Evolutionary conservation across 768 basidiomycete species (phyloP), one percentile per base, ranked within the genome.

Genomic region (Phylloporus scabripes): DNA sequence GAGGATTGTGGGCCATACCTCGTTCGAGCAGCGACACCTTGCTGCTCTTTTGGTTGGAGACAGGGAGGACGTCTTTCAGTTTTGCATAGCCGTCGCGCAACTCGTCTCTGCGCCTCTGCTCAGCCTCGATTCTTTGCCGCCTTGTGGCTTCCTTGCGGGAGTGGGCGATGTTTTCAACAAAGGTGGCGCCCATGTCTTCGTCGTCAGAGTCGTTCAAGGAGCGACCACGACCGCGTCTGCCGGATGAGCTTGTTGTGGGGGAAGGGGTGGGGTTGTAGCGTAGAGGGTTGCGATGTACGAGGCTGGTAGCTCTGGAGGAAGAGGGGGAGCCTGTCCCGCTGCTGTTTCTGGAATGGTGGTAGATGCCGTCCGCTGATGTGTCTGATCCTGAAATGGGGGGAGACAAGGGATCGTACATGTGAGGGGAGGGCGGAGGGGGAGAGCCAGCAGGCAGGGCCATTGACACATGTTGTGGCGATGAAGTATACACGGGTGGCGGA

Each of bases 351-450:
- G 85, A 86, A 58, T 74, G 75, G 72, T 85, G 83, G 76, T 88
- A 83, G 52, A 83, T 68, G 61, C 85, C 85, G 79, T 89, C 87
- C 59, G 76, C 85, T 63, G 88, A 90, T 66, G 86, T 87, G 72
- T 91, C 88, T 72, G 88, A 90, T 73, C 87, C 87, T 74, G 87
- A 90, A 65, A 88, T 75, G 72, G 85, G 86, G 66, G 88, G 88
- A 49, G 87, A 88, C 60, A 89, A 73, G 66, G 87, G 83, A 73
- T 87, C 86, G 70, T 90, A 89, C 72, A 86, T 79, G 72, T 83
- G 79, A 69, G 85, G 80, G 55, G 84, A 84, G 58, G 83, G 79
- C 60, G 82, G 82, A 63, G 87, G 83, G 63, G 88, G 85, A 59
- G 87, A 71, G 61, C 70, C 81, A 61, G 75, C 73, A 70, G 80